Evolutionary conservation across 78 protist species (phyloP), one percentile per base, ranked within the genome.

Genomic region (Ministeria vibrans): DNA sequence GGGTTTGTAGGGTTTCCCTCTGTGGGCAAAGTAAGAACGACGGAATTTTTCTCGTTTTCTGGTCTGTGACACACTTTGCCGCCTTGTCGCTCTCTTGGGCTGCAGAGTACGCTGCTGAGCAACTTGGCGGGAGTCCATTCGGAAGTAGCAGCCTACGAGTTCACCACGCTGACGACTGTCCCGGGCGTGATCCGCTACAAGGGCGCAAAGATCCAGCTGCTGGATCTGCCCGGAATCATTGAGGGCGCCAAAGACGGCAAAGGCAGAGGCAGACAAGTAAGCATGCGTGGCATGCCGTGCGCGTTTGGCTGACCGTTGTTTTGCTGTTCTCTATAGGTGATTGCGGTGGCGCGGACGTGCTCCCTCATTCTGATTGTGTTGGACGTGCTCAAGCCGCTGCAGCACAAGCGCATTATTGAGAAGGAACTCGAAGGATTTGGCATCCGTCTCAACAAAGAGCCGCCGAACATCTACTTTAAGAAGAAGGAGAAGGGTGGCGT

Each of bases 191-290:
- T 97, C 42, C 25, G n/a, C 20, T 88, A 92, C 87, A 90, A 92
- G 45, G 99, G 99, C 42, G 95, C 99, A 36, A 86, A 92, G 76
- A 78, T 97, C 36, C 99, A 97, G 86, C 68, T 92, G 68, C 79
- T 94, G 7, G 97, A 96, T 83, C 75, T 94, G 61, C 96, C 97
- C 46, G 84, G 66, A 64, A 97, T 98, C 64, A 97, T 97, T 49
- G 99, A 97, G 77, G 99, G 99, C n/a, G 99, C 99, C 38, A 94
- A 95, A 75, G 98, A 96, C 70, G 98, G 98, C 76, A 96, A 93
- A 83, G 99, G 99, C 82, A 86, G 99, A 25, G 99, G 99, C 59
- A 79, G 96, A 7, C 98, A 95, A 66, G 96, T 94, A 66, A 95
- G 68, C 20, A 15, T 49, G 55, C 15, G 55, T 49, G 55, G 9